Conservation (phyloP, 441 rosid genomes). For the California macrophylla region DNA sequence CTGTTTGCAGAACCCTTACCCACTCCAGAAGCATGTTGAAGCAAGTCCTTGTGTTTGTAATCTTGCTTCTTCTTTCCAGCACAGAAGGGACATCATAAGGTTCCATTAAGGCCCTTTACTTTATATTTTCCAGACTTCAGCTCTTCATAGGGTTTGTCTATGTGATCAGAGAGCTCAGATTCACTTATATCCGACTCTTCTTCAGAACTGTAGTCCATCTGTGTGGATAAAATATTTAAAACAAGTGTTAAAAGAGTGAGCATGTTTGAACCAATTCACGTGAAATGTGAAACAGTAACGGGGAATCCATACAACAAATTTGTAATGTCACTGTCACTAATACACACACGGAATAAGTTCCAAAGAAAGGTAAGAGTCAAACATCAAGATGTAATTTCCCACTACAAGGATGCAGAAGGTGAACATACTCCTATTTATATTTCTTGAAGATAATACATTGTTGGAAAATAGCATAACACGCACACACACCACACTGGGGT, state of each 20-base stretch:
- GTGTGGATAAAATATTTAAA: slow-evolving; percentile 9
- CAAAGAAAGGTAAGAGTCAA: too few species aligned
- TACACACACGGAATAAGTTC: background rate
- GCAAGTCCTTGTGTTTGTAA: slow-evolving; percentile 62
- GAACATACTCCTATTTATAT: too few species aligned
- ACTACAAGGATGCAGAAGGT: too few species aligned
- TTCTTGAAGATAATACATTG: background rate
- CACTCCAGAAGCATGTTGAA: slow-evolving; percentile 77
- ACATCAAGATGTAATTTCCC: too few species aligned
- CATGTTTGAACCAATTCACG: background rate
- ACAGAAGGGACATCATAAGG: slow-evolving; percentile 71
- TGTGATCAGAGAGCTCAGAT: slow-evolving; percentile 49
- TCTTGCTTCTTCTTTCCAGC: slow-evolving; percentile 75
- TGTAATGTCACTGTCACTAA: background rate
- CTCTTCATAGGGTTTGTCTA: slow-evolving; percentile 49
- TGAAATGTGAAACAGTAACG: background rate
- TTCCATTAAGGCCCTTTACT: slow-evolving; percentile 47
- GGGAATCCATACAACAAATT: background rate
- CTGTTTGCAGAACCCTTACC: slow-evolving; percentile 61
- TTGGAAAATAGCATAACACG: background rate
- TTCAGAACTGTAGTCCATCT: slow-evolving; percentile 49
- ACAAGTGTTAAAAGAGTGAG: background rate
- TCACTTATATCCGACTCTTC: slow-evolving; percentile 71
- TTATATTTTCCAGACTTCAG: slow-evolving; percentile 36
- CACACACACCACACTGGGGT: background rate